Conservation (phyloP, 2,329 filamentous ascomycete species). For the Sporothrix pallida region DNA sequence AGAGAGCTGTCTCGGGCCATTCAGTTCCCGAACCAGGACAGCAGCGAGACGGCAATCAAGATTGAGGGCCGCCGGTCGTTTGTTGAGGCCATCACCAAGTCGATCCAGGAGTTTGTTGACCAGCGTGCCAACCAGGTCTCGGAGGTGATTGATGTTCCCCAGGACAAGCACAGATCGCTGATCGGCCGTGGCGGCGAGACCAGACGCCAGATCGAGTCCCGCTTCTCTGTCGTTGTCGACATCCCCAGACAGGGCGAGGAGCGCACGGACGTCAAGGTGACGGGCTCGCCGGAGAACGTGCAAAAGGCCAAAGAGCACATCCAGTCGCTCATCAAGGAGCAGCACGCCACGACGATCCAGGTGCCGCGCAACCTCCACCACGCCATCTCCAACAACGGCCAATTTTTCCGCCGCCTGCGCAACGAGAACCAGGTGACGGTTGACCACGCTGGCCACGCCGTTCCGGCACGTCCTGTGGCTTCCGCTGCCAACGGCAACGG, state of each 20-base stretch:
- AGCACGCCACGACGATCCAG: slow-evolving; percentile 85
- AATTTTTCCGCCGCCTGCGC: slow-evolving; percentile 89
- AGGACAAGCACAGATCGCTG: slow-evolving; percentile 86
- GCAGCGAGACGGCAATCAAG: slow-evolving; percentile 81
- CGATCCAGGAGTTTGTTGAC: slow-evolving; percentile 81
- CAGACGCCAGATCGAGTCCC: slow-evolving; percentile 81
- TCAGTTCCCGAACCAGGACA: slow-evolving; percentile 90
- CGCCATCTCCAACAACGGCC: slow-evolving; percentile 81
- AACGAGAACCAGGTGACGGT: slow-evolving; percentile 88
- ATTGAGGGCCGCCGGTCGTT: slow-evolving; percentile 83
- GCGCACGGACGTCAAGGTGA: slow-evolving; percentile 84
- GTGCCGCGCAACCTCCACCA: slow-evolving; percentile 86
- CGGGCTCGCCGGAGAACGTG: slow-evolving; percentile 77
- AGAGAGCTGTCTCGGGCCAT: slow-evolving; percentile 86
- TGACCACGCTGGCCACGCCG: slow-evolving; percentile 81
- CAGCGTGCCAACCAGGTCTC: slow-evolving; percentile 83
- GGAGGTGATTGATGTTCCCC: slow-evolving; percentile 79
- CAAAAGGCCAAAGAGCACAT: slow-evolving; percentile 89
- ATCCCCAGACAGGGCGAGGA: slow-evolving; percentile 88
- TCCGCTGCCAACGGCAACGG: slow-evolving; percentile 66
- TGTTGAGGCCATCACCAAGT: slow-evolving; percentile 84
- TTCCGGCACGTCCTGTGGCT: slow-evolving; percentile 71
- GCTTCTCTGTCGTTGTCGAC: slow-evolving; percentile 86
- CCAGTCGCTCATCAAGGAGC: slow-evolving; percentile 75
- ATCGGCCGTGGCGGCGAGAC: slow-evolving; percentile 92